Percentiles rank a stretch among this genome's conserved stretches.
Evolutionary conservation across 1,284 basidiomycete species (phyloP).

Genomic region (Tylopilus orsonianus): DNA sequence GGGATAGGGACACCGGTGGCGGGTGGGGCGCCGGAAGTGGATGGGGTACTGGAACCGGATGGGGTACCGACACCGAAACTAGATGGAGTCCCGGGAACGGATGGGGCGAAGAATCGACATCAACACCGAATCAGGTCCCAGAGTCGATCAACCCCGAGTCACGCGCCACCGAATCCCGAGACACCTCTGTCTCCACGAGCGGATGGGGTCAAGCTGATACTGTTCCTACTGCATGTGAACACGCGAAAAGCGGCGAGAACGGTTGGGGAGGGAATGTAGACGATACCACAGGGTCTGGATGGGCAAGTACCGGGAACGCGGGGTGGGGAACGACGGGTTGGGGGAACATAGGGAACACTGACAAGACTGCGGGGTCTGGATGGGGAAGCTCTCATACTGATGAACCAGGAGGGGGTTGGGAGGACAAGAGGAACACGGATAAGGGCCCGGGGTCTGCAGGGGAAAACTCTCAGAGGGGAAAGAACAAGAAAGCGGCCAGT

Average conservation of each 20-base stretch:
- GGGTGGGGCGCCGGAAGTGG: slow-evolving; percentile 10
- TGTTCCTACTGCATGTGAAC: background rate
- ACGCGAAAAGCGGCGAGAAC: background rate
- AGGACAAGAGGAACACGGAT: slow-evolving; percentile 2
- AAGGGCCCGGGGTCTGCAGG: slow-evolving; percentile 2
- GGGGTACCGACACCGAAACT: slow-evolving; percentile 2
- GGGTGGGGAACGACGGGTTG: slow-evolving; percentile 3
- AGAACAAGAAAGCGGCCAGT: slow-evolving; percentile 1
- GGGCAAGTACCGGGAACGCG: background rate
- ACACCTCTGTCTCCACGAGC: background rate
- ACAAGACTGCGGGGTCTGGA: slow-evolving; percentile 2
- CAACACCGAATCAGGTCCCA: slow-evolving; percentile 7
- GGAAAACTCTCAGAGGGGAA: slow-evolving; percentile 7
- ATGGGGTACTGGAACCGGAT: slow-evolving; percentile 3
- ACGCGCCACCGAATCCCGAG: background rate
- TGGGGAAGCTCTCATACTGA: slow-evolving; percentile 11
- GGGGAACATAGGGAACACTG: slow-evolving; percentile 4
- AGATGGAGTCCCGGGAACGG: slow-evolving; percentile 7
- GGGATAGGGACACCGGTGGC: background rate
- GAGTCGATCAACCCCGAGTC: background rate
- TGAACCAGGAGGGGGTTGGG: slow-evolving; percentile 12
- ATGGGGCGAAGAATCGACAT: slow-evolving; percentile 8
- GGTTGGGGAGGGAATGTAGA: slow-evolving; percentile 8
- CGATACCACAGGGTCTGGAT: slow-evolving; percentile 8
- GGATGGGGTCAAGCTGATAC: slow-evolving; percentile 3